Base-by-base conservation (phyloP, 108 stramenopile genomes). In the Cyclotella sp. region DNA sequence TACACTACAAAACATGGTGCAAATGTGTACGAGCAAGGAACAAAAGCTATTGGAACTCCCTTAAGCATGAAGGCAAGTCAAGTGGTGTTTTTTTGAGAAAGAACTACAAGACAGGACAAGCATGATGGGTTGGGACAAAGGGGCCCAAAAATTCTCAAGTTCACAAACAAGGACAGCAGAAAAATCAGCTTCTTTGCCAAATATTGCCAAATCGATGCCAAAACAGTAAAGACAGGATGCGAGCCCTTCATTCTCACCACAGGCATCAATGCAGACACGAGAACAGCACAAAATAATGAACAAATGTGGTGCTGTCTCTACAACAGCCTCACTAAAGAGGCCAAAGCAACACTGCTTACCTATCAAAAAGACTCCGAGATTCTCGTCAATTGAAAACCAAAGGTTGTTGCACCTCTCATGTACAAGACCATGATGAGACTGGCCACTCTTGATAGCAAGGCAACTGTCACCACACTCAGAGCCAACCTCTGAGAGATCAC, bases 381-480 rank as follows among this genome's bases (percentile, higher is more conserved):
- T 3, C 0, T n/a, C 1, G 30, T 30, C n/a, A 22, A 27, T 16
- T 30, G 34, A 4, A 9, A 41, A 30, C 11, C 29, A 39, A 14
- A 41, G 1, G 3, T 7, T 9, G 9, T 18, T n/a, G 40, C 39
- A 28, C 40, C 62, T 13, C 13, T 63, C 12, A 12, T 63, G 9
- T 63, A 30, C 15, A 63, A 63, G 40, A 63, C 62, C 12, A 63
- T 63, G 34, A 63, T 63, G 62, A 27, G 39, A 6, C 27, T 63
- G 0, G 15, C 62, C 40, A 41, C 40, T 8, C 15, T 63, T 8
- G 62, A 63, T 11, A 9, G 18, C 40, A 41, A 41, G 30, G 62
- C 62, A 28, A 63, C 39, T 34, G 19, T n/a, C 3, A 30, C 30
- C 30, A 1, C 18, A 11, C 62, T 63, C 12, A 3, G 62, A 3